Evolutionary conservation across 176 grass and related monocot genomes (phyloP), one percentile per base, ranked within the genome.

Genomic region (Eleusine coracana): DNA sequence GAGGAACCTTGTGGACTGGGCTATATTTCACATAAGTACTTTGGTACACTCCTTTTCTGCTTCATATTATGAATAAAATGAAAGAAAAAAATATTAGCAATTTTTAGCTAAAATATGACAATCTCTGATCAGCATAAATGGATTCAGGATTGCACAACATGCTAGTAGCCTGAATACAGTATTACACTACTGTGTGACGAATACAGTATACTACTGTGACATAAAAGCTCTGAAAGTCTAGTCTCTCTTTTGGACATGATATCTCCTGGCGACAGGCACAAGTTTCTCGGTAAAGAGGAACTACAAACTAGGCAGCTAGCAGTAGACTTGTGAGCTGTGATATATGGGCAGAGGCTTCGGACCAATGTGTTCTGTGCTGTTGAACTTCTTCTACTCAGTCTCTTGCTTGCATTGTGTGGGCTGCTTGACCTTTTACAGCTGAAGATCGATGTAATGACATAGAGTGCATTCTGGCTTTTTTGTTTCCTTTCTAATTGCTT

Each of bases 261-360:
- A 75, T 56, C 37, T 68, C 21, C 71, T 49, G 3, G 50, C 74
- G 71, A 76, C 34, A 73, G 21, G 58, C 20, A 86, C 71, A 82
- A 86, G 67, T 51, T 90, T 54, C 51, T 82, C 50, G 83, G 83
- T 67, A 89, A 89, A 86, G 67, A 79, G 41, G 50, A 18, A 37
- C 64, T 38, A 10, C 54, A 68, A 0, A 46, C 3, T 55, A 60
- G 51, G 27, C 36, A 23, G 16, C 68, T 50, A 36, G 8, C 54
- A 61, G n/a, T 61, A 70, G 12, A 34, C 7, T 17, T 18, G 13
- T 63, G 70, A 76, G n/a, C 31, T 70, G 74, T 54, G 84, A 78
- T 69, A 38, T 70, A 38, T 34, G 2, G 2, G 63, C 13, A 63
- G 40, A 63, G 34, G 42, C 70, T 83, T 90, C 36, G 18, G 80